Percentiles rank a stretch among this genome's conserved stretches.
phyloP scores from a whole-genome alignment of 345 rosid species.

The Lepidium aucheri region DNA sequence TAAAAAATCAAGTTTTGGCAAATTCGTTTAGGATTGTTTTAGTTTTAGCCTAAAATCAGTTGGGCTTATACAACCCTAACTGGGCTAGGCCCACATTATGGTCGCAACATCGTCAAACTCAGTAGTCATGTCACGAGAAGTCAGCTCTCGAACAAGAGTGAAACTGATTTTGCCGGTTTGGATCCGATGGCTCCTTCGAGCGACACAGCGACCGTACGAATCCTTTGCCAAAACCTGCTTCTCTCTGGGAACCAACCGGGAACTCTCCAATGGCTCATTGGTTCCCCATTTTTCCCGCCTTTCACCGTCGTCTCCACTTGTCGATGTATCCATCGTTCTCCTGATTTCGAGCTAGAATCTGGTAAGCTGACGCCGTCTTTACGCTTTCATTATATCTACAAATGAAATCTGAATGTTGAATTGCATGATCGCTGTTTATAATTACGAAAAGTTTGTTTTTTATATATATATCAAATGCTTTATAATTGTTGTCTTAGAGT shows the following conservation, averaged over 20 bases:
- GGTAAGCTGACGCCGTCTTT: conserved; percentile 29
- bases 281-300: conserved; percentile 69
- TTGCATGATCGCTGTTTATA: background rate
- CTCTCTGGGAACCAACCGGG: conserved; percentile 36
- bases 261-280: conserved; percentile 75
- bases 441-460: background rate
- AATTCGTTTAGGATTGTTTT: too few relatives aligned
- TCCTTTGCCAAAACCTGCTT: conserved; percentile 48
- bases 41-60: too few relatives aligned
- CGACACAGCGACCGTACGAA: conserved; percentile 33
- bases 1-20: too few relatives aligned
- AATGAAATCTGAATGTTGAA: background rate
- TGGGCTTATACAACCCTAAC: background rate
- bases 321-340: conserved; percentile 52
- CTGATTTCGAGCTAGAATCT: conserved; percentile 62
- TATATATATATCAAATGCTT: background rate
- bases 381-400: background rate
- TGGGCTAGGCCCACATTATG: background rate
- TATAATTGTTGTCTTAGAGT: background rate
- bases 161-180: conserved; percentile 1
- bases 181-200: conserved; percentile 34
- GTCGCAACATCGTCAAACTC: conserved; percentile 6
- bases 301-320: conserved; percentile 71
- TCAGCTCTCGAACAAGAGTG: background rate
- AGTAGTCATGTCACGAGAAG: background rate